Conservation (phyloP, 129 eudicot species). For the Apium graveolens region DNA sequence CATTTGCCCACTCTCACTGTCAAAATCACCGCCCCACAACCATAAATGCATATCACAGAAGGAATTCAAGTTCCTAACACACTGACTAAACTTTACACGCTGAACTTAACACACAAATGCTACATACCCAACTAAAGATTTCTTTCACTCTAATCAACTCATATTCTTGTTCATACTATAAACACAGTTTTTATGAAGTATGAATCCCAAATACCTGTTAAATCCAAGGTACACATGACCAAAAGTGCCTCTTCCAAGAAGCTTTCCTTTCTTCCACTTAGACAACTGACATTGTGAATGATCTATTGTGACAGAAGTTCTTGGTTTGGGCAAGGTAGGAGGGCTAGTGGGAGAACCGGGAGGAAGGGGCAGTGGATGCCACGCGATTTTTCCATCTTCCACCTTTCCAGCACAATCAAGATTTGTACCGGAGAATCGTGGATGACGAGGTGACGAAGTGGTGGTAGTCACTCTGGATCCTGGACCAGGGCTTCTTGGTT, state of each 20-base stretch:
- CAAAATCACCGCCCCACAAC: background rate
- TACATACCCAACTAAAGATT: background rate
- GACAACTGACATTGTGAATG: slow-evolving; percentile 29
- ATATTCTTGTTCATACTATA: background rate
- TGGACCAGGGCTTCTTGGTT: slow-evolving; percentile 63
- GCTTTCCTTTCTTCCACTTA: slow-evolving; percentile 81
- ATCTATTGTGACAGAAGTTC: slow-evolving; percentile 31
- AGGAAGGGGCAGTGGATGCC: slow-evolving; percentile 77
- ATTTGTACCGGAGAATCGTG: slow-evolving; percentile 42
- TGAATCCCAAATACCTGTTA: slow-evolving; percentile 41
- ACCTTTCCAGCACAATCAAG: slow-evolving; percentile 56
- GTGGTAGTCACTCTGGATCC: slow-evolving; percentile 51
- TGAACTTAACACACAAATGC: background rate
- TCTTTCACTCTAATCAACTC: background rate
- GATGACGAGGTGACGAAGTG: slow-evolving; percentile 65
- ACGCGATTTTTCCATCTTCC: slow-evolving; percentile 59
- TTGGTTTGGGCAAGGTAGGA: slow-evolving; percentile 38
- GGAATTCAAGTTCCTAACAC: background rate
- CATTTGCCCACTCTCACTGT: slow-evolving; percentile 88
- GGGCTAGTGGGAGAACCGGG: slow-evolving; percentile 71
- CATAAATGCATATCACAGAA: too few species aligned
- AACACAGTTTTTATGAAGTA: too few species aligned
- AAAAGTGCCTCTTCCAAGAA: slow-evolving; percentile 92
- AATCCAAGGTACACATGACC: slow-evolving; percentile 92
- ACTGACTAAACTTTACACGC: background rate